Percentiles rank a stretch among this genome's conserved stretches.
These are phyloP conservation scores for Paracoccidioides brasiliensis DNA, from an alignment of 2,329 filamentous ascomycete species.

Conservation along the genomic window DNA sequence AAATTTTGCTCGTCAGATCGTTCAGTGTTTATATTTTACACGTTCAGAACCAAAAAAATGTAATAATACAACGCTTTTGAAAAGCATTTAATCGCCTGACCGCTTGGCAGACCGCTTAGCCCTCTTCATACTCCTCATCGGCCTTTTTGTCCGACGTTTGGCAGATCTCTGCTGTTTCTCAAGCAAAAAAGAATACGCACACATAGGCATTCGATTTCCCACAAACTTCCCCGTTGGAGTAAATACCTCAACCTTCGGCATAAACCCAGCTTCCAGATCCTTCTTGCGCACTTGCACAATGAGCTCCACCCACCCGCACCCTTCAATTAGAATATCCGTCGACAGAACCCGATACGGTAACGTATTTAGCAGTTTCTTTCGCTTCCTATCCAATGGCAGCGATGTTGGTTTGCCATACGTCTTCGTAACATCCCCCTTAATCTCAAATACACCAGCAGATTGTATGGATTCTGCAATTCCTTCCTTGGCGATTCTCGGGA, in stretches of 20 bases:
- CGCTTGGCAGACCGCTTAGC: background rate
- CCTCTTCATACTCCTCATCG: conserved; percentile 7
- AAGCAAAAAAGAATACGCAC: conserved; percentile 4
- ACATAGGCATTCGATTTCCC: conserved; percentile 9
- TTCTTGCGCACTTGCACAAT: conserved; percentile 62
- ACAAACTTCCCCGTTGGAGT: conserved; percentile 53
- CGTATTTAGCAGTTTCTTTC: conserved; percentile 44
- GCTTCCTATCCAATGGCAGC: conserved; percentile 27
- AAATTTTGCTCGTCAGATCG: background rate
- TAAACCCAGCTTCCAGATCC: conserved; percentile 22
- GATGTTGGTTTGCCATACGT: conserved; percentile 56
- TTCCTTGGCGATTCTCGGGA: conserved; percentile 47
- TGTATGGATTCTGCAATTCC: conserved; percentile 46
- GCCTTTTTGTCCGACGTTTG: conserved; percentile 19
- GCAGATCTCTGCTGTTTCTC: conserved; percentile 18
- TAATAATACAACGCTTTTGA: background rate
- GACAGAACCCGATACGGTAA: conserved; percentile 71
- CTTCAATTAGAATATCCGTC: conserved; percentile 78
- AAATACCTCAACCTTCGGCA: conserved; percentile 72
- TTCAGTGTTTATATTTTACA: background rate
- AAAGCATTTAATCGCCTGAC: background rate
- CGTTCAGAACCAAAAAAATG: background rate
- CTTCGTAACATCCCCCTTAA: conserved; percentile 75
- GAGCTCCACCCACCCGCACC: conserved; percentile 86
- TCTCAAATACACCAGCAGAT: conserved; percentile 60